Evolutionary conservation across 768 basidiomycete genomes (phyloP).

Genomic region (Agrocybe chaxingu): DNA sequence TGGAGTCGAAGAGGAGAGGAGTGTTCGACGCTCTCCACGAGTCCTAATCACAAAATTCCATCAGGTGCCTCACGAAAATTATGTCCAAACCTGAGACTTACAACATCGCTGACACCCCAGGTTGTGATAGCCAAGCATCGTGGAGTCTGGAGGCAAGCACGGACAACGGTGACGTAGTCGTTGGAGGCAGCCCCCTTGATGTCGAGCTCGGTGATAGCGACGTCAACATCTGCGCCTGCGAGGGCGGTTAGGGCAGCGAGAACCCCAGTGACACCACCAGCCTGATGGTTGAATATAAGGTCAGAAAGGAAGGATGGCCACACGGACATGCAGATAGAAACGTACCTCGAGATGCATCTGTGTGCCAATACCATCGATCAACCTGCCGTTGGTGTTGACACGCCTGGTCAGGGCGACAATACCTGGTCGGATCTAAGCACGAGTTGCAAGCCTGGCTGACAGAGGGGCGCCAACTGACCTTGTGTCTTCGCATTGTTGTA

Average conservation of each 20-base stretch:
- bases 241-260: slow-evolving; percentile 42
- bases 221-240: slow-evolving; percentile 40
- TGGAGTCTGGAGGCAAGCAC: slow-evolving; percentile 42
- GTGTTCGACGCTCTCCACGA: slow-evolving; percentile 34
- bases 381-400: slow-evolving; percentile 31
- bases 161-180: slow-evolving; percentile 43
- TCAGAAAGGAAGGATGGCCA: neutral
- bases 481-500: slow-evolving; percentile 44
- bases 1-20: slow-evolving; percentile 36
- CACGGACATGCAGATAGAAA: slow-evolving; percentile 7
- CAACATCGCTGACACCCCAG: slow-evolving; percentile 49
- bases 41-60: slow-evolving; percentile 18
- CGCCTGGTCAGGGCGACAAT: slow-evolving; percentile 39
- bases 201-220: slow-evolving; percentile 50
- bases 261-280: slow-evolving; percentile 36
- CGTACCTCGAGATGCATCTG: slow-evolving; percentile 39
- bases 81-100: slow-evolving; percentile 15
- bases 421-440: slow-evolving; percentile 6
- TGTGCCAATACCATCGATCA: slow-evolving; percentile 51
- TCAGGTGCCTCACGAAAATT: neutral
- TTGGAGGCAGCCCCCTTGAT: slow-evolving; percentile 33
- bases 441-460: slow-evolving; percentile 12
- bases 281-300: slow-evolving; percentile 17
- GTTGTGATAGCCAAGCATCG: slow-evolving; percentile 44
- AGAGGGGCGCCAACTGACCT: slow-evolving; percentile 33